These are phyloP conservation scores for Hibiscus syriacus DNA, from an alignment of 345 rosid species.

Conservation along the genomic window DNA sequence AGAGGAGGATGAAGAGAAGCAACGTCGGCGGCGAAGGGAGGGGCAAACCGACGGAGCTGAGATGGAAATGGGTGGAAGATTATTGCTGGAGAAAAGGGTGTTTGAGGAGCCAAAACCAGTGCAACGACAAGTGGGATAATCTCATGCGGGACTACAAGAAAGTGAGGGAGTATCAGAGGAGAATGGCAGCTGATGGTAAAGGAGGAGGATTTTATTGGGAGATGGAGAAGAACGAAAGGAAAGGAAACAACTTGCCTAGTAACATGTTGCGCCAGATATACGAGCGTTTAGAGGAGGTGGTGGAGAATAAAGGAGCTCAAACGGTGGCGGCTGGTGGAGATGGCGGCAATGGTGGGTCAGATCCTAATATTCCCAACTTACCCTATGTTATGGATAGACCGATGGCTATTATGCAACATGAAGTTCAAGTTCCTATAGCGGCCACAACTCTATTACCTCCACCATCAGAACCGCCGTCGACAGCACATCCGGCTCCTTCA, in stretches of 20 bases:
- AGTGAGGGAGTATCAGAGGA: slow-evolving; percentile 54
- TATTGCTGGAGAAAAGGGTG: slow-evolving; percentile 74
- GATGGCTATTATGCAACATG: slow-evolving; percentile 23
- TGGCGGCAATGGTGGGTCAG: slow-evolving; percentile 3
- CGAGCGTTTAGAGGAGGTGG: slow-evolving; percentile 58
- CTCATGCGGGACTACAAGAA: slow-evolving; percentile 95
- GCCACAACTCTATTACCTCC: slow-evolving; percentile 19
- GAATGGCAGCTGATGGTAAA: slow-evolving; percentile 15
- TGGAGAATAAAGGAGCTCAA: slow-evolving; percentile 47
- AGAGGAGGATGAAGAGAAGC: slow-evolving; percentile 61
- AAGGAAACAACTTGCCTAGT: slow-evolving; percentile 71
- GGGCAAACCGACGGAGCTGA: slow-evolving; percentile 56
- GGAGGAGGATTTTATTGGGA: slow-evolving; percentile 52
- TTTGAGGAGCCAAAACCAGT: slow-evolving; percentile 83
- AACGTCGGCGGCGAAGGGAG: slow-evolving; percentile 34
- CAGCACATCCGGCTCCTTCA: slow-evolving; percentile 10
- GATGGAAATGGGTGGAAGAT: slow-evolving; percentile 98
- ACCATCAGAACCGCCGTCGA: slow-evolving; percentile 21
- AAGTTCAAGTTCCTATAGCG: slow-evolving; percentile 15
- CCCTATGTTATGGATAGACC: slow-evolving; percentile 17
- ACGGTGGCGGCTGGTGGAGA: neutral
- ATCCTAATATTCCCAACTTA: slow-evolving; percentile 11
- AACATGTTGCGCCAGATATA: slow-evolving; percentile 64
- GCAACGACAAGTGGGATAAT: slow-evolving; percentile 97
- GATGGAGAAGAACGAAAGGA: slow-evolving; percentile 74